Base-by-base conservation (phyloP, 441 rosid species). In the Kokia cookei region DNA sequence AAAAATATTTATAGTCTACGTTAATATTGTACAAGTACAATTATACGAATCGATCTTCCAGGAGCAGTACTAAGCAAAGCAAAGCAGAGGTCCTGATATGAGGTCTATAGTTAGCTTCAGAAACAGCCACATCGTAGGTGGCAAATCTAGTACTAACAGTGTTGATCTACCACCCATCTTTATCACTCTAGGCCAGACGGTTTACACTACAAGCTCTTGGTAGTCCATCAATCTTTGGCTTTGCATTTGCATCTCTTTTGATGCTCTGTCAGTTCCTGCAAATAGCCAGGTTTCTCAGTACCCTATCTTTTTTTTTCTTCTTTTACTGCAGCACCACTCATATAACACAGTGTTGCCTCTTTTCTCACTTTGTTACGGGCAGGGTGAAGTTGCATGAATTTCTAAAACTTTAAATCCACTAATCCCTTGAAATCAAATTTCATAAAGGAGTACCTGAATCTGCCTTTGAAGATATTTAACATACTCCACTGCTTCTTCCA, bases 401-500 rank as follows among this genome's bases (percentile, higher is more conserved):
- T 51, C 32, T 27, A 54, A 69, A 35, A 67, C 22, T n/a, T 37
- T 54, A 50, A 19, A 71, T 42, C 70, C 66, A 74, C 57, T 17
- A 60, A 27, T 48, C 62, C 10, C 35, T 24, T n/a, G 64, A 65
- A 61, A 74, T 65, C 35, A 37, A 76, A 45, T 32, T 37, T 47
- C 69, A 40, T 13, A 67, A 29, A 22, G n/a, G 60, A 72, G 75
- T 80, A 92, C 97, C 97, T 90, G 88, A 71, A 90, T 92, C 81
- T 92, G 95, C 76, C 53, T 87, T 76, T 90, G 92, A 78, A 92
- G 91, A 82, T 81, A 72, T 80, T 92, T 92, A 58, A 92, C 95
- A 27, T 90, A 92, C 79, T 86, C 90, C 66, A 90, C 87, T 3
- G 97, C 97, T 81, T 90, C 97, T 58, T 90, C 95, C 76, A 92